Percentiles rank a stretch among this genome's conserved stretches.
These are phyloP conservation scores for Annulohypoxylon bovei DNA, from an alignment of 495 filamentous ascomycete genomes.

Conservation along the genomic window DNA sequence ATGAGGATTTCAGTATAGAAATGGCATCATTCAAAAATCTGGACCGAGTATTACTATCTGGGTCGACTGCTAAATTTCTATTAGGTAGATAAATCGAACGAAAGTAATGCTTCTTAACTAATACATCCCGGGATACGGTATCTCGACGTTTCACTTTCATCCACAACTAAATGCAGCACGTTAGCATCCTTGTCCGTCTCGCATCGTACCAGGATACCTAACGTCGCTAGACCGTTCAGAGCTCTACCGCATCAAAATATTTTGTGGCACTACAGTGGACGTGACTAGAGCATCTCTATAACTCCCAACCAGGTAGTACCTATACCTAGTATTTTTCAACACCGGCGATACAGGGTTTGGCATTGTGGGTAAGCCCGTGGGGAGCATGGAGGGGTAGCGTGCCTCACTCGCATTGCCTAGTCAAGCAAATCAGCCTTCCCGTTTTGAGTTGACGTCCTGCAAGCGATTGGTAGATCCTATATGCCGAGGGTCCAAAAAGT, in stretches of 20 bases:
- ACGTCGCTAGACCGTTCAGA: constrained; percentile 8
- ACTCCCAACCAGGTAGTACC: not conserved
- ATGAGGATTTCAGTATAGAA: not conserved
- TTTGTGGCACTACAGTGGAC: constrained; percentile 6
- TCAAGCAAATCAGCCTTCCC: constrained; percentile 31
- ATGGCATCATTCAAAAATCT: not conserved
- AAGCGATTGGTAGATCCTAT: constrained; percentile 34
- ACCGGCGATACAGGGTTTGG: constrained; percentile 30
- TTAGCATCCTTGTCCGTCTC: constrained; percentile 38
- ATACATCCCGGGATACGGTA: constrained; percentile 30
- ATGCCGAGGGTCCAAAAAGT: constrained; percentile 25
- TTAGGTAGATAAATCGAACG: not conserved
- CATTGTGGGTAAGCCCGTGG: constrained; percentile 31
- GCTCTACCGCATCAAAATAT: constrained; percentile 14
- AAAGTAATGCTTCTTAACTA: not conserved
- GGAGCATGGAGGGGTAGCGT: constrained; percentile 25
- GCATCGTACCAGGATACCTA: constrained; percentile 33
- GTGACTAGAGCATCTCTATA: constrained; percentile 7
- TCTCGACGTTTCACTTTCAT: constrained; percentile 38
- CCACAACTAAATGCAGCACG: constrained; percentile 35
- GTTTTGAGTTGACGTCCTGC: constrained; percentile 32
- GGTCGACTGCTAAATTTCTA: not conserved
- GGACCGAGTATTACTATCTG: not conserved
- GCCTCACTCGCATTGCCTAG: constrained; percentile 24
- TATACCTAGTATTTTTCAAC: constrained; percentile 3